Base-by-base conservation (phyloP, 164 flowering plant species). In the Cinnamomum chago region DNA sequence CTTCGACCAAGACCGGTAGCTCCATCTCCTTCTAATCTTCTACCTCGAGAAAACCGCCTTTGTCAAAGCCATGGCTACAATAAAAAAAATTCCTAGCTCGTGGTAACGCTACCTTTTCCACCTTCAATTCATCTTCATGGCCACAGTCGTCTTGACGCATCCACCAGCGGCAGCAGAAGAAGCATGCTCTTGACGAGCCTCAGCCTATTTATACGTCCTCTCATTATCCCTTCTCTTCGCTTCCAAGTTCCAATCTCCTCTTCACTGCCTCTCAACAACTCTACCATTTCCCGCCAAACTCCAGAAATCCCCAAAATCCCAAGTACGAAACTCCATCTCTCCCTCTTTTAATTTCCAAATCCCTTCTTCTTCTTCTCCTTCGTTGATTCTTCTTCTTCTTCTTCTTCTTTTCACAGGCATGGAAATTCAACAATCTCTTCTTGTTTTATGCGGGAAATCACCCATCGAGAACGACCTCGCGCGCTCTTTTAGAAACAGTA, bases 381-480 rank as follows among this genome's bases (percentile, higher is more conserved):
- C 60, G 20, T 30, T 30, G 15, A 35, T 2, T 24, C 24, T 9
- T 24, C 24, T 67, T n/a, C 20, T 25, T 60, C 27, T 25, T 1
- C 27, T 25, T 25, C 27, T 25, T 27, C 35, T 50, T 68, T 80
- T 17, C 35, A 52, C 81, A 75, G 83, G 69, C 12, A 85, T 86
- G 86, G 62, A 70, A 51, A 70, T 74, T 18, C 51, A 18, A 20
- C 13, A 33, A 23, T 76, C 76, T 72, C 22, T 70, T 35, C 75
- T 93, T 62, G 86, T 90, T 60, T 67, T 94, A 17, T 72, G 79
- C 67, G 98, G 97, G 35, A 95, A 93, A 76, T 86, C 94, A 17
- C 24, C 78, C 66, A 74, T 73, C 1, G 98, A 93, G 71, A 76
- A 55, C 25, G 90, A 90, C 65, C 51, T 84, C 20, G 95, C 98